A percentile compares a stretch with the other conserved stretches of the same genome.
These are phyloP conservation scores for Chloranthus sessilifolius DNA, from an alignment of 164 flowering plant species.

Conservation along the genomic window DNA sequence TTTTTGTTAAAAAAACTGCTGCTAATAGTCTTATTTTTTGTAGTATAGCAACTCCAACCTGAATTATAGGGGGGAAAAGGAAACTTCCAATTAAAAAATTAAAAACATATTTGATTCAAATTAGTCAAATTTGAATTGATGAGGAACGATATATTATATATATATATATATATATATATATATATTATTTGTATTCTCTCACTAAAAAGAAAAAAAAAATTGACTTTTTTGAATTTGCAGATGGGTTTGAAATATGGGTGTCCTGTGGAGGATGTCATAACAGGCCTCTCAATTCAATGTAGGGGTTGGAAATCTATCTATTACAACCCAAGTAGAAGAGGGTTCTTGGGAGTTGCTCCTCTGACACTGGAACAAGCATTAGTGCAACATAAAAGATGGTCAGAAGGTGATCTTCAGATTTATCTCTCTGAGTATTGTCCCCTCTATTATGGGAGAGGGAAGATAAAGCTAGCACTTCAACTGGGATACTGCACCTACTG, in stretches of 20 bases:
- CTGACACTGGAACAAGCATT: conserved; percentile 16
- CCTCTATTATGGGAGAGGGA: conserved; percentile 18
- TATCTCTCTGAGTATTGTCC: conserved; percentile 22
- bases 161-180: too few species aligned
- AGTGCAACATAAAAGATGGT: conserved; percentile 31
- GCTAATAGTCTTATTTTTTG: too few species aligned
- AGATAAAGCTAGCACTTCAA: conserved; percentile 21
- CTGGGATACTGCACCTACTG: conserved; percentile 18
- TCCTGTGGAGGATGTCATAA: conserved; percentile 32
- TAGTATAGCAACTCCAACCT: too few species aligned
- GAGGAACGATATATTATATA: too few species aligned
- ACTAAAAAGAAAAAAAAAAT: too few species aligned
- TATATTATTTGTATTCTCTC: too few species aligned
- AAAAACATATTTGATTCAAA: too few species aligned
- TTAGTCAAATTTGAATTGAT: too few species aligned
- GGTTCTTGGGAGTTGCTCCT: conserved; percentile 24
- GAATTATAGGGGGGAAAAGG: too few species aligned
- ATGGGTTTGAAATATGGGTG: conserved; percentile 31
- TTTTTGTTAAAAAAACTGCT: too few species aligned
- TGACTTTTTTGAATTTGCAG: conserved; percentile 11
- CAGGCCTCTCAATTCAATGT: conserved; percentile 36
- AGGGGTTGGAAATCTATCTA: conserved; percentile 30
- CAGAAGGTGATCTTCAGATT: conserved; percentile 27
- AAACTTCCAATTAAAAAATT: too few species aligned
- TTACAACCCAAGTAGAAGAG: conserved; percentile 19